Base-by-base conservation (phyloP, 2,329 filamentous ascomycete genomes). In the Coniochaeta pulveracea region DNA sequence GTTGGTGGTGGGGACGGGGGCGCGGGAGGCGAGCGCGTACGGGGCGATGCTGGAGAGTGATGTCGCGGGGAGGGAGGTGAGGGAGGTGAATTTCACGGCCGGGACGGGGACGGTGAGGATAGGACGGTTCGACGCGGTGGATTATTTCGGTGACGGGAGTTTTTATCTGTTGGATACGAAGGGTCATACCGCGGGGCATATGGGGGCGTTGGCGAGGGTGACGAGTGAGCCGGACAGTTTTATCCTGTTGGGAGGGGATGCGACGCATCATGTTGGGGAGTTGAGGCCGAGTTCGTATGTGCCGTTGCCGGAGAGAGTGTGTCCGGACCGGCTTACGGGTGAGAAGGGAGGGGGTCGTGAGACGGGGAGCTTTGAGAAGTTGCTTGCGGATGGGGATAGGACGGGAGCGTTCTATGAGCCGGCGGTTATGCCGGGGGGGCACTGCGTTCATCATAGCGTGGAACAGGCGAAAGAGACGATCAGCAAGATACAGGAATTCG, bases 401-500 rank as follows among this genome's bases (percentile, higher is more conserved):
- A 41, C 44, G 2, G 38, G 37, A 35, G 47, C 56, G 0, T 58
- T 62, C 24, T 57, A 57, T 16, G 19, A 40, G 14, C 51, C 42
- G 11, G 37, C 34, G 8, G 36, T 17, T 26, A 38, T 27, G 34
- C 36, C 24, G 34, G 39, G 11, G 29, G 37, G 21, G 9, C 33
- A 19, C 17, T 41, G n/a, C 34, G 43, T 32, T 15, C 41, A 48
- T 26, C 16, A 49, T 40, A 35, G 57, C 44, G 36, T 44, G 1
- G 47, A 51, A 12, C 46, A 53, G 32, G 52, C 58, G 3, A 37
- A 51, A 16, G 48, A 47, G 29, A 65, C 61, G 1, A 54, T 66
- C 5, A 46, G 45, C n/a, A 66, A 66, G 34, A 34, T 69, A 18
- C 55, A 60, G 33, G 60, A 63, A 36, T 53, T 56, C 7, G 66